These are phyloP conservation scores for Endoconidiophora polonica DNA, from an alignment of 2,329 filamentous ascomycete genomes.

Conservation along the genomic window DNA sequence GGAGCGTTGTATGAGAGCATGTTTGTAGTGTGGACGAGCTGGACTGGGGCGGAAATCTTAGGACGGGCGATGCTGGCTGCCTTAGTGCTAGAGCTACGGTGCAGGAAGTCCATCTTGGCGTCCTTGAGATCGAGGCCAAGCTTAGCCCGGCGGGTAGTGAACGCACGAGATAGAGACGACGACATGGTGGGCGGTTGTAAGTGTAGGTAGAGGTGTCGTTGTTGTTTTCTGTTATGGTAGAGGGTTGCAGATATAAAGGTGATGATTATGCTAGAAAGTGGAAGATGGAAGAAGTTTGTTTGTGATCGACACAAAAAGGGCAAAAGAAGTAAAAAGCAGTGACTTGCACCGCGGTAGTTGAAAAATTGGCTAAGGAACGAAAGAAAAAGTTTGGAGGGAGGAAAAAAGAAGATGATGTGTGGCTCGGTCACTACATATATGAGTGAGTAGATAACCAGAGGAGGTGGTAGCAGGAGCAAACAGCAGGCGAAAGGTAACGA, in stretches of 20 bases:
- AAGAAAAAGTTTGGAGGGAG: background rate
- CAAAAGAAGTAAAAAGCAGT: background rate
- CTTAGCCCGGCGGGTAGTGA: constrained; percentile 53
- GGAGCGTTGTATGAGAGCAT: constrained; percentile 91
- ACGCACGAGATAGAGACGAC: constrained; percentile 48
- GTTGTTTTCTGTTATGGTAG: constrained; percentile 7
- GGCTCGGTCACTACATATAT: constrained; percentile 4
- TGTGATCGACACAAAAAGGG: constrained; percentile 2
- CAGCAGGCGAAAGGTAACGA: constrained; percentile 1
- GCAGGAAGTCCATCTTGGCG: constrained; percentile 22
- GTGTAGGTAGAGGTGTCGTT: background rate
- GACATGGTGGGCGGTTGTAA: constrained; percentile 22
- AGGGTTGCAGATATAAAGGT: constrained; percentile 4
- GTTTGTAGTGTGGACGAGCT: constrained; percentile 86
- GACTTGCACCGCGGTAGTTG: constrained; percentile 4
- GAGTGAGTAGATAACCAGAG: constrained; percentile 5
- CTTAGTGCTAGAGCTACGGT: constrained; percentile 36
- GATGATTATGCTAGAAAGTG: constrained; percentile 3
- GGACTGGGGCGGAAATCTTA: constrained; percentile 76
- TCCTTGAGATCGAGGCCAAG: constrained; percentile 29
- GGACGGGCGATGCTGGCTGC: constrained; percentile 26
- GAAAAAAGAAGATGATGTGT: constrained; percentile 2
- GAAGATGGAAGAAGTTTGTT: background rate
- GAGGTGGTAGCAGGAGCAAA: constrained; percentile 8
- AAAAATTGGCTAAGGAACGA: constrained; percentile 1